phyloP scores from a whole-genome alignment of 495 filamentous ascomycete genomes.

The Neurospora sp. region DNA sequence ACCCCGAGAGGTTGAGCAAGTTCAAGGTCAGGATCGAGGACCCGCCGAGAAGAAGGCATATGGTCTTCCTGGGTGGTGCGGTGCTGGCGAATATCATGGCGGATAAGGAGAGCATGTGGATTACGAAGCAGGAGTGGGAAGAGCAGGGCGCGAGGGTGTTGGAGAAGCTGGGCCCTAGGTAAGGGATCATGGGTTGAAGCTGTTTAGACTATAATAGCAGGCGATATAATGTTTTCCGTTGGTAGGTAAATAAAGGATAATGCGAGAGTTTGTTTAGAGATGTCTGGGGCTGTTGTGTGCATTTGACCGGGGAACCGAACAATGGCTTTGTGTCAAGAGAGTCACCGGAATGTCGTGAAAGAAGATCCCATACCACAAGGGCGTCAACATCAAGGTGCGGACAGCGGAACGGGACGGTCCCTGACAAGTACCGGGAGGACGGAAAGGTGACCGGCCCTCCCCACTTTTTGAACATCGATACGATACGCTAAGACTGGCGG shows the following conservation, averaged over 20 bases:
- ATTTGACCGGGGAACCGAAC: too few species aligned
- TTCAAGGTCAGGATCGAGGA: constrained; percentile 99
- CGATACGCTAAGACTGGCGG: not conserved
- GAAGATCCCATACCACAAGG: not conserved
- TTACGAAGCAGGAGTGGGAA: constrained; percentile 90
- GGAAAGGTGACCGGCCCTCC: not conserved
- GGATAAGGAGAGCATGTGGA: constrained; percentile 98
- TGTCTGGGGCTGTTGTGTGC: too few species aligned
- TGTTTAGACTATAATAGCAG: not conserved
- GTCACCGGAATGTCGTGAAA: not conserved
- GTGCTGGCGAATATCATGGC: constrained; percentile 98
- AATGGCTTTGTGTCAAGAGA: not conserved
- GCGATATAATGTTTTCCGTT: not conserved
- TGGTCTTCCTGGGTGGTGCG: constrained; percentile 97
- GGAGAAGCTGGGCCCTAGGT: constrained; percentile 83
- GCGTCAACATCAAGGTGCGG: not conserved
- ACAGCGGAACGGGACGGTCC: not conserved
- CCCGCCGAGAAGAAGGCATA: constrained; percentile 88
- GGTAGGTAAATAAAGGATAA: not conserved
- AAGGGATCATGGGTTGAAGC: constrained; percentile 1
- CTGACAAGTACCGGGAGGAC: not conserved
- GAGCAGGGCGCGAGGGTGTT: constrained; percentile 81
- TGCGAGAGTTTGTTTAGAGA: not conserved
- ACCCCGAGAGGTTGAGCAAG: constrained; percentile 91
- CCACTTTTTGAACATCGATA: not conserved